Evolutionary conservation across 768 basidiomycete species (phyloP), one percentile per base, ranked within the genome.

Genomic region (Rhizopogon salebrosus): DNA sequence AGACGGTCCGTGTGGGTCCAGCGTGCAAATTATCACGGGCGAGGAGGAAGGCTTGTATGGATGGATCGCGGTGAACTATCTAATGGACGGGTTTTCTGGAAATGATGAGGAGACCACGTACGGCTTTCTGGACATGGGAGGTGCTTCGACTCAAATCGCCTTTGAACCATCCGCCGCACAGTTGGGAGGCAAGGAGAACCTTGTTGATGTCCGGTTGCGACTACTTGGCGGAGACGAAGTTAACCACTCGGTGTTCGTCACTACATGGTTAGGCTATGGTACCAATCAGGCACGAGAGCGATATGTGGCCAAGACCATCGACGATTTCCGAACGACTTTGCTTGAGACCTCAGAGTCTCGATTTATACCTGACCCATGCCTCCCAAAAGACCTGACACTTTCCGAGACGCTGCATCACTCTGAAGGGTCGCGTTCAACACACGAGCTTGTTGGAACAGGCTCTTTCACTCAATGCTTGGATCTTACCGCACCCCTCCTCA

Each of bases 71-170:
- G 93, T 98, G 61, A 99, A 98, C 70, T 98, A 99, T 68, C 84
- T 98, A 45, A 95, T 98, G 92, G 90, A 98, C 63, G 95, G 95
- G 1, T 99, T 99, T 63, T 75, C 75, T 1, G 77, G 77, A 9
- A 53, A 42, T 43, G 65, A 79, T 48, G 77, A 82, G 65, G 79
- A 77, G 45, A 91, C 92, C 18, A 98, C 95, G 4, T 98, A 92
- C 63, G 97, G 97, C 5, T 99, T 99, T 69, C 75, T 99, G 58
- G 97, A 99, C 67, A 99, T 98, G 97, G 97, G 97, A 49, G 95
- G 97, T 23, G 97, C 97, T 16, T 98, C 95, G 13, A 98, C 95
- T 7, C 97, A 99, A 69, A 95, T 99, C 56, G 97, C 97, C 10
- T 99, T 98, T 63, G 94, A 98, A 63, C 97, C 97, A 0, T 79